These are phyloP conservation scores for Diaporthe humulicola DNA, from an alignment of 2,329 filamentous ascomycete species.

Conservation along the genomic window DNA sequence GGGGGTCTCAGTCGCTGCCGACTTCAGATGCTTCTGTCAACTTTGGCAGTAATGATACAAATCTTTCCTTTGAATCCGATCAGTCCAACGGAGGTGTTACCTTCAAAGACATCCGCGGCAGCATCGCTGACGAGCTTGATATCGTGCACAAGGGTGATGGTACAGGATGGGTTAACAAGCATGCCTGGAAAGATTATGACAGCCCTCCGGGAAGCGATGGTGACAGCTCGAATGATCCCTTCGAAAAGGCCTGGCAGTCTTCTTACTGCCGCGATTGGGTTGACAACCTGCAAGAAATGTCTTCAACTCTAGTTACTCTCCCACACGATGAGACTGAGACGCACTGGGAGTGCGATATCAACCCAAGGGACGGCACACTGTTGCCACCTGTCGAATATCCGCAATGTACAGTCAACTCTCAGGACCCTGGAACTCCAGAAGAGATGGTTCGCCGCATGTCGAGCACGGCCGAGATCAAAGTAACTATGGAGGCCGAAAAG, in stretches of 20 bases:
- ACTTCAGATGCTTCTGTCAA: slow-evolving; percentile 15
- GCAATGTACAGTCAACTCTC: slow-evolving; percentile 20
- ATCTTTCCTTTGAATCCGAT: background rate
- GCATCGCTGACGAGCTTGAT: slow-evolving; percentile 35
- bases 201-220: background rate
- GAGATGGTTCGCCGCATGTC: slow-evolving; percentile 8
- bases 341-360: slow-evolving; percentile 37
- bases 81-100: background rate
- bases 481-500: slow-evolving; percentile 11
- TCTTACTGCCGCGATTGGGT: slow-evolving; percentile 31
- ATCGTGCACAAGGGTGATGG: slow-evolving; percentile 29
- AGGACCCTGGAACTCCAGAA: background rate
- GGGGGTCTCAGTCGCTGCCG: slow-evolving; percentile 35
- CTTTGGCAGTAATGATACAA: background rate
- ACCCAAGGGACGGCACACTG: slow-evolving; percentile 32
- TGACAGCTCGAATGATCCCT: background rate
- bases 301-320: background rate
- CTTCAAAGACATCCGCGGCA: slow-evolving; percentile 30
- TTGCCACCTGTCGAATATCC: slow-evolving; percentile 37
- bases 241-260: background rate
- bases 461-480: slow-evolving; percentile 12
- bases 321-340: background rate
- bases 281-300: background rate
- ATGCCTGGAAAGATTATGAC: slow-evolving; percentile 29
- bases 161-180: slow-evolving; percentile 30